Conservation (phyloP, 495 filamentous ascomycete species). For the Daldinia caldariorum region DNA sequence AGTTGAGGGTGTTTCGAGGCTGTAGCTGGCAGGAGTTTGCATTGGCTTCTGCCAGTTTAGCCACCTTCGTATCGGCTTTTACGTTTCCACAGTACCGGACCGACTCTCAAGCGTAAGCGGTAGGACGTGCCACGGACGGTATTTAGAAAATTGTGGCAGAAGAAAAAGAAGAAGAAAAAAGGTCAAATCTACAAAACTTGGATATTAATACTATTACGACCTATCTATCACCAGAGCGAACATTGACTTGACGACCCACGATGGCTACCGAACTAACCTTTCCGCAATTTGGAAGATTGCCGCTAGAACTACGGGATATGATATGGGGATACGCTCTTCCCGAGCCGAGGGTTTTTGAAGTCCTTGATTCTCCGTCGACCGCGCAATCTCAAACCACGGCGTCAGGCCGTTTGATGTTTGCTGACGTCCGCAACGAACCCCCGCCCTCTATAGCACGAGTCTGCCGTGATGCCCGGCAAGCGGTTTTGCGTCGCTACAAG, state of each 20-base stretch:
- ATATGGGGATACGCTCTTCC: conserved; percentile 59
- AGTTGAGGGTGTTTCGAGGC: conserved; percentile 13
- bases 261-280: conserved; percentile 34
- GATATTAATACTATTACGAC: conserved; percentile 3
- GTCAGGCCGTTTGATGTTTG: conserved; percentile 58
- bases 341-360: conserved; percentile 59
- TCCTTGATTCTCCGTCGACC: conserved; percentile 58
- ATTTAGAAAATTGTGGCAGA: conserved; percentile 19
- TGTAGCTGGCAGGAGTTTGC: conserved; percentile 27
- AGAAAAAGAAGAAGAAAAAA: not conserved
- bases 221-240: not conserved
- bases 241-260: conserved; percentile 3
- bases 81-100: conserved; percentile 8
- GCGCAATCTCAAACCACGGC: conserved; percentile 51
- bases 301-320: conserved; percentile 45
- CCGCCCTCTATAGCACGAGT: conserved; percentile 58
- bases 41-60: conserved; percentile 29
- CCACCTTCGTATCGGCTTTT: conserved; percentile 12
- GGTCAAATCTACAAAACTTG: not conserved
- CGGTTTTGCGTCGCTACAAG: conserved; percentile 59
- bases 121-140: not conserved
- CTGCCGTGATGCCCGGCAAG: conserved; percentile 58
- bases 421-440: conserved; percentile 58
- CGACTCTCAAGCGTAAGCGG: conserved; percentile 1
- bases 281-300: conserved; percentile 45